phyloP scores from a whole-genome alignment of 257 asterid species.

The Leonotis leonurus region DNA sequence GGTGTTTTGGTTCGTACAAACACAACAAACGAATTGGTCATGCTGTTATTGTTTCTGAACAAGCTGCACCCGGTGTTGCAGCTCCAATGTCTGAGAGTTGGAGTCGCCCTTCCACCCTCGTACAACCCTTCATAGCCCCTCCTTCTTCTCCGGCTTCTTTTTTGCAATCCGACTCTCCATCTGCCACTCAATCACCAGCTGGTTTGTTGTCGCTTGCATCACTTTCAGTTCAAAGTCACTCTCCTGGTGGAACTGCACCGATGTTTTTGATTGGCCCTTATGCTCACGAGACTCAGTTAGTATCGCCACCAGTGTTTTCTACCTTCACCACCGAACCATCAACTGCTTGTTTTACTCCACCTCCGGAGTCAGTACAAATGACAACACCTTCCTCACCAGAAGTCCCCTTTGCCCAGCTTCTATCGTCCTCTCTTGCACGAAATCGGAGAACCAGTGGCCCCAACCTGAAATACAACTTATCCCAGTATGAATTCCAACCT shows the following conservation, averaged over 20 bases:
- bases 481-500: constrained; percentile 70
- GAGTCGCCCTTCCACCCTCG: constrained; percentile 40
- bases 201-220: constrained; percentile 47
- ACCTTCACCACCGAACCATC: constrained; percentile 93
- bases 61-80: constrained; percentile 30
- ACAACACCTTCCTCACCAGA: constrained; percentile 94
- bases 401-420: constrained; percentile 88
- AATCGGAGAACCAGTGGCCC: constrained; percentile 44
- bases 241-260: constrained; percentile 51
- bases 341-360: constrained; percentile 90
- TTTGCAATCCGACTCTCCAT: constrained; percentile 77
- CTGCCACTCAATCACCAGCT: constrained; percentile 70
- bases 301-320: constrained; percentile 88
- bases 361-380: constrained; percentile 67
- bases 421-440: constrained; percentile 68
- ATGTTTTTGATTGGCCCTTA: constrained; percentile 75
- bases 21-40: constrained; percentile 85
- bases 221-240: constrained; percentile 47
- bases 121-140: constrained; percentile 85
- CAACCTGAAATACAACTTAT: constrained; percentile 45
- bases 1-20: constrained; percentile 85
- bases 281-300: constrained; percentile 85
- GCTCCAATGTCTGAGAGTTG: constrained; percentile 42
- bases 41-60: constrained; percentile 74
- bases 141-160: constrained; percentile 94